Evolutionary conservation across 2,329 filamentous ascomycete genomes (phyloP).

Genomic region (Capronia americana): DNA sequence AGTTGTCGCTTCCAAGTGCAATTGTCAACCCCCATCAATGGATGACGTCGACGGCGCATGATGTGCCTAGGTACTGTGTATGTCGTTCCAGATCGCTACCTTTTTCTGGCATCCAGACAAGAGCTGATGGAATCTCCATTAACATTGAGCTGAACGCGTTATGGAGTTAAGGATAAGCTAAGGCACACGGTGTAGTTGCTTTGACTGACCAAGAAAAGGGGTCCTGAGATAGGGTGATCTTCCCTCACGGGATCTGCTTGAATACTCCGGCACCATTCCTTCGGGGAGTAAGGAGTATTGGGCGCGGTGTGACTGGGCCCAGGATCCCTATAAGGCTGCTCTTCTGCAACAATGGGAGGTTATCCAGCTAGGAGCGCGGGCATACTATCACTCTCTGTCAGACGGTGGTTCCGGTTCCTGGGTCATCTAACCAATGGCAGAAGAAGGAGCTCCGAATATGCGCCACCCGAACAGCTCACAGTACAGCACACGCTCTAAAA

Average conservation of each 20-base stretch:
- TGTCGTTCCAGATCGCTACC: background rate
- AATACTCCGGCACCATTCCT: background rate
- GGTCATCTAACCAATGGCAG: background rate
- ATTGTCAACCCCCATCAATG: constrained; percentile 1
- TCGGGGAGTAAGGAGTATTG: background rate
- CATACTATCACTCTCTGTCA: background rate
- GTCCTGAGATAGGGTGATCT: background rate
- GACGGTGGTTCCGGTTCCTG: background rate
- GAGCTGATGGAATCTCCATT: no score
- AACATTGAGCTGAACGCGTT: no score
- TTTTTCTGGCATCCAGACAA: background rate
- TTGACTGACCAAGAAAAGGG: background rate
- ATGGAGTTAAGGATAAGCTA: no score
- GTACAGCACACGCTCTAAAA: background rate
- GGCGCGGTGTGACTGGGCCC: background rate
- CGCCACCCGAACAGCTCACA: background rate
- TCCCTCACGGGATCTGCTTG: background rate
- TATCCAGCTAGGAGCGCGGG: background rate
- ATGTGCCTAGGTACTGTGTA: background rate
- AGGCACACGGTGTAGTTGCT: background rate
- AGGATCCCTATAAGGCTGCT: background rate
- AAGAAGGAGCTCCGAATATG: background rate
- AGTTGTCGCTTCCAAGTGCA: background rate
- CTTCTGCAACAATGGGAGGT: background rate
- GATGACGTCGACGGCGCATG: constrained; percentile 14